Evolutionary conservation across 108 stramenopile genomes (phyloP).

Genomic region (Nitzschia sp.): DNA sequence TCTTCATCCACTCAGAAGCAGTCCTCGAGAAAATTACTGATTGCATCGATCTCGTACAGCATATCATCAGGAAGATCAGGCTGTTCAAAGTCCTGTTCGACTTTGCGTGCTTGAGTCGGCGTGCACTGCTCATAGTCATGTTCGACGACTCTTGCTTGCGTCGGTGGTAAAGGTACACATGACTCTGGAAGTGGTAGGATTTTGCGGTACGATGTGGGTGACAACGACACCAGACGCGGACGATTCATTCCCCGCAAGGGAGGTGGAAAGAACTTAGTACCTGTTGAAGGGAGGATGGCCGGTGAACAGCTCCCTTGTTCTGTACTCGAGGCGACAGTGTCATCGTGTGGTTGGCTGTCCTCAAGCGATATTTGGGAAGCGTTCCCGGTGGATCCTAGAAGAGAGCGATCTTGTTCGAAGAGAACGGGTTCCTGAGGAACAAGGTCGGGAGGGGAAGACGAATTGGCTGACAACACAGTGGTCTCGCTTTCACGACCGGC

Average conservation of each 20-base stretch:
- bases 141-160: background rate
- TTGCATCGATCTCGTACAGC: background rate
- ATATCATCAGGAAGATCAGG: background rate
- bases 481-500: too few species aligned
- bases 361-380: background rate
- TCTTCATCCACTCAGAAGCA: background rate
- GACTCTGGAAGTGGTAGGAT: background rate
- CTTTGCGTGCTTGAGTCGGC: background rate
- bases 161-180: background rate
- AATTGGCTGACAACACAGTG: too few species aligned
- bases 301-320: background rate
- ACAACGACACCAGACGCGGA: background rate
- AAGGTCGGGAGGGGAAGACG: too few species aligned
- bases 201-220: background rate
- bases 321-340: background rate
- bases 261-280: background rate
- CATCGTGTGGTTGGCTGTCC: background rate
- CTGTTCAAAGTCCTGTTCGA: background rate
- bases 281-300: background rate
- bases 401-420: too few species aligned
- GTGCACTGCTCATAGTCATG: background rate
- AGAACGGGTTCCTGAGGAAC: too few species aligned
- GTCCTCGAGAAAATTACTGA: background rate
- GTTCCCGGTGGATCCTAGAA: too few species aligned
- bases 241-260: background rate